These are phyloP conservation scores for Vanderwaltozyma verrucispora DNA, from an alignment of 805 yeast genomes.

Conservation along the genomic window DNA sequence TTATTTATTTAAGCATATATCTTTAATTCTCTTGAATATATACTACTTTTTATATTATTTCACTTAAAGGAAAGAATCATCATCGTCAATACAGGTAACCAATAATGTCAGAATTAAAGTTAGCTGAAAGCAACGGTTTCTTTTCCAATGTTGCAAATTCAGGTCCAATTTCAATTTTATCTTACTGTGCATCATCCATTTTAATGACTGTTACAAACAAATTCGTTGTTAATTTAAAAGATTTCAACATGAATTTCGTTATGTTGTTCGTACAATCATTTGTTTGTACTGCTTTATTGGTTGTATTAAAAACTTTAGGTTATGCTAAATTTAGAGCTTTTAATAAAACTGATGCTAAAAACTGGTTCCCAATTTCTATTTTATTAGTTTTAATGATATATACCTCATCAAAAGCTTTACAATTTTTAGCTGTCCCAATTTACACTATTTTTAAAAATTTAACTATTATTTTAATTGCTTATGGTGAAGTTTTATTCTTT, in stretches of 20 bases:
- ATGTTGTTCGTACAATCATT: conserved; percentile 76
- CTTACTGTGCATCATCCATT: conserved; percentile 90
- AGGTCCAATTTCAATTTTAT: conserved; percentile 55
- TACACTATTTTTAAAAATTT: conserved; percentile 94
- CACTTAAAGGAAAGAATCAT: conserved; percentile 44
- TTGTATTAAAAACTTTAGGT: conserved; percentile 55
- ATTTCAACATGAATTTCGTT: conserved; percentile 76
- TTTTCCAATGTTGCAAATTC: conserved; percentile 31
- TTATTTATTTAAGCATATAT: too few species aligned
- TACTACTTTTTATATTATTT: conserved; percentile 23
- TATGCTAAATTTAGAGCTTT: conserved; percentile 75
- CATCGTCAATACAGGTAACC: neutral
- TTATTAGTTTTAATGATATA: conserved; percentile 86
- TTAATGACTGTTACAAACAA: conserved; percentile 97
- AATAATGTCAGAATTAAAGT: conserved; percentile 25
- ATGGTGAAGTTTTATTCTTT: conserved; percentile 95
- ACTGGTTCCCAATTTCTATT: conserved; percentile 88
- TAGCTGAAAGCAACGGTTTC: conserved; percentile 4
- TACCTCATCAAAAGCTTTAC: conserved; percentile 87
- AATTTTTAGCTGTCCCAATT: conserved; percentile 80
- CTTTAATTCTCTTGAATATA: too few species aligned
- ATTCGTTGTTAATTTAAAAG: conserved; percentile 67
- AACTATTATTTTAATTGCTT: conserved; percentile 89
- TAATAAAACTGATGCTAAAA: conserved; percentile 76
- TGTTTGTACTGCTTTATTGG: conserved; percentile 67